A percentile compares a stretch with the other conserved stretches of the same genome.
Evolutionary conservation across 2,329 filamentous ascomycete species (phyloP).

Genomic region (Ascochyta koolunga): DNA sequence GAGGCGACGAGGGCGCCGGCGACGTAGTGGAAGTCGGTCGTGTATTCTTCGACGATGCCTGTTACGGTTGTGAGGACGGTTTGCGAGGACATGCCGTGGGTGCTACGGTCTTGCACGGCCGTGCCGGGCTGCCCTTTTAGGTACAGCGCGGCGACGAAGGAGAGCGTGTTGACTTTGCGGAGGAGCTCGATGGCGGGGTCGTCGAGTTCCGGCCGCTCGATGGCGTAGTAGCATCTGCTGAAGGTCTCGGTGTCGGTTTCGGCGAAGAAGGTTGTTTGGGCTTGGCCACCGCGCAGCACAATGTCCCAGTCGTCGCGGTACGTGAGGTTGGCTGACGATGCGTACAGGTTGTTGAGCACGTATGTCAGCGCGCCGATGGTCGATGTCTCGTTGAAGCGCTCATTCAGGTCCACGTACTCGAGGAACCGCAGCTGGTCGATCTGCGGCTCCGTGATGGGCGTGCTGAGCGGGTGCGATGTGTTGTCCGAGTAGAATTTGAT

Average conservation of each 20-base stretch:
- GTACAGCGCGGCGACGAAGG: conserved; percentile 25
- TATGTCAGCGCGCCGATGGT: conserved; percentile 29
- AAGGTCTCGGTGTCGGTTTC: conserved; percentile 14
- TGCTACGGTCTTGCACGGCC: conserved; percentile 2
- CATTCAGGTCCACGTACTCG: conserved; percentile 21
- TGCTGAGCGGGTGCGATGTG: conserved; percentile 3
- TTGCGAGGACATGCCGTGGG: conserved; percentile 14
- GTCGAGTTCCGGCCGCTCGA: conserved; percentile 22
- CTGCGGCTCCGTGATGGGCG: conserved; percentile 14
- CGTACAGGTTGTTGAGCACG: conserved; percentile 30
- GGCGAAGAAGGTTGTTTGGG: conserved; percentile 26
- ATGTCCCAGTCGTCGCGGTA: conserved; percentile 26
- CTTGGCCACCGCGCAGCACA: conserved; percentile 19
- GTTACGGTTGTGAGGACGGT: conserved; percentile 19
- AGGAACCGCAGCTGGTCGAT: conserved; percentile 25
- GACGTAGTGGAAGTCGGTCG: conserved; percentile 35
- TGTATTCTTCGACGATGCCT: conserved; percentile 36
- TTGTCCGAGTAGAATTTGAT: conserved; percentile 30
- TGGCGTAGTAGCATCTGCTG: conserved; percentile 25
- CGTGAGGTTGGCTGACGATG: conserved; percentile 21
- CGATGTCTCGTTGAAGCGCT: conserved; percentile 18
- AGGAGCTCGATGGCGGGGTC: conserved; percentile 29
- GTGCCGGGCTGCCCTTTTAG: conserved; percentile 21
- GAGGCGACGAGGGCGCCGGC: conserved; percentile 39
- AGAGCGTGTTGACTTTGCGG: conserved; percentile 31